Evolutionary conservation across 805 yeast genomes (phyloP).

Genomic region (Candida ulmi): DNA sequence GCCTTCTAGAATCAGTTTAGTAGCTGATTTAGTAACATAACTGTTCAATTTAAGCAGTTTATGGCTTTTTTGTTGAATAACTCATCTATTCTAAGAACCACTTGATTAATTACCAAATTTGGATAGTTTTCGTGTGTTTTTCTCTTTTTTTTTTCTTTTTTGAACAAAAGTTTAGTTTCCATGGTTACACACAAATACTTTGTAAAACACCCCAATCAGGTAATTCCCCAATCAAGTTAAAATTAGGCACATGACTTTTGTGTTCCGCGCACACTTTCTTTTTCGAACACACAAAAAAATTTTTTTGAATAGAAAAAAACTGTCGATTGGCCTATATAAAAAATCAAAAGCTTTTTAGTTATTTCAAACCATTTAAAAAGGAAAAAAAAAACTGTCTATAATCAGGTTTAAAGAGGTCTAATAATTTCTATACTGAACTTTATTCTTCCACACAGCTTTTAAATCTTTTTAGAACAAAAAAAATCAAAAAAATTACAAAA

Average conservation of each 20-base stretch:
- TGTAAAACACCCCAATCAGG: too few species aligned
- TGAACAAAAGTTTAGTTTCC: not conserved
- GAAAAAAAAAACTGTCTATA: slow-evolving; percentile 6
- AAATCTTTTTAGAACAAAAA: slow-evolving; percentile 1
- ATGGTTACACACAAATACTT: slow-evolving; percentile 1
- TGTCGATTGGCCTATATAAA: not conserved
- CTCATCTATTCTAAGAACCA: too few species aligned
- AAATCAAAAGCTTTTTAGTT: not conserved
- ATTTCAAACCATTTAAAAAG: slow-evolving; percentile 12
- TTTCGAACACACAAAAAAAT: not conserved
- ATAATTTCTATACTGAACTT: not conserved
- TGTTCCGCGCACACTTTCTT: not conserved
- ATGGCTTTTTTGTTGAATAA: too few species aligned
- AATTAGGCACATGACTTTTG: not conserved
- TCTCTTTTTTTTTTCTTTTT: not conserved
- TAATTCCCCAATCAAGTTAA: not conserved
- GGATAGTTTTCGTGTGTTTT: too few species aligned
- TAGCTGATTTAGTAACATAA: too few species aligned
- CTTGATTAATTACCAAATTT: too few species aligned
- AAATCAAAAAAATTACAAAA: not conserved
- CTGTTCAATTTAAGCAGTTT: too few species aligned
- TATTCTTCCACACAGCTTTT: not conserved
- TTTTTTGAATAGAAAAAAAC: not conserved
- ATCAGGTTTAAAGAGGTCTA: slow-evolving; percentile 1
- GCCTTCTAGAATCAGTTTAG: too few species aligned